Base-by-base conservation (phyloP, 208 protist genomes). In the Wallacemonas rigidus region DNA sequence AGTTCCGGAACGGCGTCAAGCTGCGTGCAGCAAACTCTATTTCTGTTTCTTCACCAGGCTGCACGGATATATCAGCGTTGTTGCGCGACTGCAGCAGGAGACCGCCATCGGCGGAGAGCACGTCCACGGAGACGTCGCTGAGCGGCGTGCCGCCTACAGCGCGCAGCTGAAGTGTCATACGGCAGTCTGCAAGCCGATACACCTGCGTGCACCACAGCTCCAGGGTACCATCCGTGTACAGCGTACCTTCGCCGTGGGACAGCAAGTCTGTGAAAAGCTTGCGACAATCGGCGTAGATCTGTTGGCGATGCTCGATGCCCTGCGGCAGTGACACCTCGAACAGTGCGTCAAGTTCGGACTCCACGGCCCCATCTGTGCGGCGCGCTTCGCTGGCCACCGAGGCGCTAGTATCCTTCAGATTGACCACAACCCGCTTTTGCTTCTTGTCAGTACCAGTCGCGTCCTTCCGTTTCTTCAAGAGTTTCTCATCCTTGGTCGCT, bases 1-100 rank as follows among this genome's bases (percentile, higher is more conserved):
- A 69, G 38, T 79, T 63, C 11, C 57, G 54, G 53, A 90, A 95
- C 40, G 91, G 83, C 17, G 83, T 75, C 38, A 81, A 72, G 9
- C 77, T 90, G 70, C 91, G 87, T 4, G 79, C 85, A 26, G 83
- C 87, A 74, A 94, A 85, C n/a, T 93, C 88, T 17, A 91, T 74
- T 8, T 51, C 51, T 3, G 79, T 38, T 15, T 65, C 74, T 44
- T 70, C 11, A 15, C 11, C 61, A n/a, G 17, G 40, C 36, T 62
- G 12, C 56, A 78, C 72, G 26, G 48, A 58, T 36, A 47, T n/a
- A 26, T 61, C 82, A 12, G 68, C 71, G 26, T 79, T 78, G 56
- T 67, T 77, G 48, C 80, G 87, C 1, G 78, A 82, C 77, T 95
- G 84, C 36, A 95, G 48, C 38, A 92, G 41, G 57, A 95, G 75